Evolutionary conservation across 1,284 basidiomycete species (phyloP).

Genomic region (Anthracocystis walkeri): DNA sequence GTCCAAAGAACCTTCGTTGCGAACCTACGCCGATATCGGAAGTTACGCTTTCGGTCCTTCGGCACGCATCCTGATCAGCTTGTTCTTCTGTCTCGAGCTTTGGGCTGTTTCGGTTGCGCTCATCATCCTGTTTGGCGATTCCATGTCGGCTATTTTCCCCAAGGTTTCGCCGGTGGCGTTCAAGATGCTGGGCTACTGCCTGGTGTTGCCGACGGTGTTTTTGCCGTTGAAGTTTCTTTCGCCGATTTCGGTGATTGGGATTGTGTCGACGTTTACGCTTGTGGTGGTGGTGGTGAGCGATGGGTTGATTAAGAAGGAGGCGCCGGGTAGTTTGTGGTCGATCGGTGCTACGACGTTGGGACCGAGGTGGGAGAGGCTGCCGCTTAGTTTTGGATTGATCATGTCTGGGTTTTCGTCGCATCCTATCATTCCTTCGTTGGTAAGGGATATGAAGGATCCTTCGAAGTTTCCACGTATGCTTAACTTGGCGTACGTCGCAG

Average conservation of each 20-base stretch:
- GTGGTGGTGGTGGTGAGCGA: conserved; percentile 85
- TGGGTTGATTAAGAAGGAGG: conserved; percentile 81
- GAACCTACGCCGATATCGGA: conserved; percentile 68
- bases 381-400: conserved; percentile 83
- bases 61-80: conserved; percentile 59
- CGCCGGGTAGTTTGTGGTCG: conserved; percentile 84
- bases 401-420: conserved; percentile 98
- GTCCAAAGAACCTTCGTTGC: conserved; percentile 58
- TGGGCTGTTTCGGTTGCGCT: conserved; percentile 66
- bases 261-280: conserved; percentile 74
- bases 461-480: conserved; percentile 84
- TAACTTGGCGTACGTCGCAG: conserved; percentile 84
- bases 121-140: conserved; percentile 66
- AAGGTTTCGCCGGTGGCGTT: conserved; percentile 42
- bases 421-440: conserved; percentile 89
- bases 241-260: conserved; percentile 65
- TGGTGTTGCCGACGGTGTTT: conserved; percentile 64
- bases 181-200: conserved; percentile 58
- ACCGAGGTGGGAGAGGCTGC: conserved; percentile 73
- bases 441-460: conserved; percentile 89
- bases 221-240: conserved; percentile 61
- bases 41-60: conserved; percentile 64
- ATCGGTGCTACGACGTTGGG: conserved; percentile 79
- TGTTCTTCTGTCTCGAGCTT: conserved; percentile 67
- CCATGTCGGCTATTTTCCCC: conserved; percentile 53